Percentiles rank a stretch among this genome's conserved stretches.
Evolutionary conservation across 2,329 filamentous ascomycete species (phyloP).

Genomic region (Verticillium nonalfalfae): DNA sequence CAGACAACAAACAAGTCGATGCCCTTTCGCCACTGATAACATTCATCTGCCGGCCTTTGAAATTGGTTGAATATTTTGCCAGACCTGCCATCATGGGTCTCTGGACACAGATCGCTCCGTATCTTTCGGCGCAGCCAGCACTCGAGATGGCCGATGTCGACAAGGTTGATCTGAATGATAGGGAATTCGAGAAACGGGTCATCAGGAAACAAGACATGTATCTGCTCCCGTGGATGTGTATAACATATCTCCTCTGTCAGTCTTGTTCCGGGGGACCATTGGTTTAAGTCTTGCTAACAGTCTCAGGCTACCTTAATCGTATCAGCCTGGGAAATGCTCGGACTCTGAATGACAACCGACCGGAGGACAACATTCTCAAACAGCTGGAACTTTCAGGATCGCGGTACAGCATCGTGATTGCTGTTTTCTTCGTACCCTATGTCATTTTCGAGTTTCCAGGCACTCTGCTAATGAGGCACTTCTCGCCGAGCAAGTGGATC

Average conservation of each 20-base stretch:
- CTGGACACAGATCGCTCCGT: not conserved
- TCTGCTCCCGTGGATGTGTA: conserved; percentile 21
- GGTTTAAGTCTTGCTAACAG: not conserved
- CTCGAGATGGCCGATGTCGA: conserved; percentile 19
- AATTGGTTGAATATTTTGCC: not conserved
- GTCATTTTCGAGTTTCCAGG: conserved; percentile 20
- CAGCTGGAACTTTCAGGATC: conserved; percentile 19
- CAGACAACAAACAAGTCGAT: too few species aligned
- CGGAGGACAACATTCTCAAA: conserved; percentile 20
- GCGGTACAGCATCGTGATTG: conserved; percentile 18
- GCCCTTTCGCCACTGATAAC: not conserved
- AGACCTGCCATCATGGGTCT: not conserved
- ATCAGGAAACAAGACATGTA: conserved; percentile 21
- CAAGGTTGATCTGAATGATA: conserved; percentile 20
- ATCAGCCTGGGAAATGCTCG: conserved; percentile 22
- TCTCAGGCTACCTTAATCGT: conserved; percentile 15
- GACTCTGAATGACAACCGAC: conserved; percentile 20
- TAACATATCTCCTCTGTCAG: conserved; percentile 20
- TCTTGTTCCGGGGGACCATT: not conserved
- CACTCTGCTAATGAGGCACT: conserved; percentile 22
- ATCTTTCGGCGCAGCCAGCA: conserved; percentile 11
- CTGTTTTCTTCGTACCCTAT: conserved; percentile 18
- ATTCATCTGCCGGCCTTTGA: not conserved
- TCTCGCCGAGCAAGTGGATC: conserved; percentile 22
- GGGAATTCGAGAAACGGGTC: conserved; percentile 20